Base-by-base conservation (phyloP, 441 rosid species). In the Jatropha podagrica region DNA sequence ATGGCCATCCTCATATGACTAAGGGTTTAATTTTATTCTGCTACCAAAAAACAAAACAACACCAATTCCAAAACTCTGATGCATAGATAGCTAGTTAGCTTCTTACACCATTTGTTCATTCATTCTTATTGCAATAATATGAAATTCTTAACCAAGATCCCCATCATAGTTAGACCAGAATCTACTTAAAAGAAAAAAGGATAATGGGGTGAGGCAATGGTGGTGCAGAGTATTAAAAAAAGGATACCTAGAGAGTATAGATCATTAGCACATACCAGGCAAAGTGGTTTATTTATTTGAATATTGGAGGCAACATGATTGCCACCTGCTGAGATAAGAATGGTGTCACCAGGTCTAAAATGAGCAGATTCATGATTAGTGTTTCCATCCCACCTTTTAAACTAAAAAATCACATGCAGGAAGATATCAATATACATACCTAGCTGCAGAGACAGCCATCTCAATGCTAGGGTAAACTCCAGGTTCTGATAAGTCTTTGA, bases 261-360 rank as follows among this genome's bases (percentile, higher is more conserved):
- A 71, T 69, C 51, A 44, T 68, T 60, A 51, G 71, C 42, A 85
- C 88, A 77, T 89, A 94, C 97, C 97, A 94, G 92, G 97, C 97
- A 94, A 49, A 96, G 91, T 56, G 98, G 97, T 81, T 92, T 96
- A 32, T 82, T 81, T 68, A 96, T 94, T 86, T 92, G 97, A 88
- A 96, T 89, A 74, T 92, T 87, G 73, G 95, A 92, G 79, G 88
- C 92, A 68, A 61, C 85, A 89, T 96, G 96, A 74, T 68, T 86
- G 74, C 96, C 93, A 13, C 99, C 99, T 48, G 97, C 86, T 71
- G 89, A 88, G 76, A 96, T 94, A 77, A 96, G 86, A 81, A 94
- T 96, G 77, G 97, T 92, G 76, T 96, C 98, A 56, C 97, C 98
- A 4, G 97, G 96, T 83, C 98, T 96, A 86, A 27, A 80, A 78